These are phyloP conservation scores for Metschnikowia gruessii DNA, from an alignment of 805 yeast species.

Conservation along the genomic window DNA sequence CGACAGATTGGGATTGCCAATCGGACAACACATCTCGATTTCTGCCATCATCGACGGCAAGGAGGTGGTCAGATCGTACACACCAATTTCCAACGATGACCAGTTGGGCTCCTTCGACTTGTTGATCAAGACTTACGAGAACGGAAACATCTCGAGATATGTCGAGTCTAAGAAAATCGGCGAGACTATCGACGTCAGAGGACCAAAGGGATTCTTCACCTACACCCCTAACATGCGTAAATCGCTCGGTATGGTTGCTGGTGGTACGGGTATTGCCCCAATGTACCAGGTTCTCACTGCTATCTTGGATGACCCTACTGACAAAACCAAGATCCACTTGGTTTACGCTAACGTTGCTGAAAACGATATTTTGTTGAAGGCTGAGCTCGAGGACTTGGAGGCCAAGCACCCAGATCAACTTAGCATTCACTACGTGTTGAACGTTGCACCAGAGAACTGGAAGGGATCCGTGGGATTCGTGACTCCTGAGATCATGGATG, in stretches of 20 bases:
- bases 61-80: constrained; percentile 81
- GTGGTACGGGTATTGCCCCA: constrained; percentile 96
- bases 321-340: constrained; percentile 69
- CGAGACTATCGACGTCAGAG: constrained; percentile 72
- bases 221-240: constrained; percentile 77
- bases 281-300: constrained; percentile 91
- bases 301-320: constrained; percentile 71
- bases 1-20: constrained; percentile 81
- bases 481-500: constrained; percentile 67
- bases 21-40: constrained; percentile 90
- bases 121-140: constrained; percentile 79
- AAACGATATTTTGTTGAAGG: constrained; percentile 75
- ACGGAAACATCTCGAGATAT: constrained; percentile 77
- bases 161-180: constrained; percentile 74
- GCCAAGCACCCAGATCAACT: constrained; percentile 55
- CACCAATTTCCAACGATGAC: constrained; percentile 82
- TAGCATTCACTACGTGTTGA: constrained; percentile 69
- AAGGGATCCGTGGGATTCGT: constrained; percentile 75
- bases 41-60: constrained; percentile 74
- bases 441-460: constrained; percentile 74
- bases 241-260: constrained; percentile 86
- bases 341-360: constrained; percentile 79
- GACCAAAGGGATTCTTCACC: constrained; percentile 88
- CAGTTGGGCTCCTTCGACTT: constrained; percentile 80
- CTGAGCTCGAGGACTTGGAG: constrained; percentile 71